Conservation (phyloP, 139 green algal genomes). For the Coelastrella sp. region DNA sequence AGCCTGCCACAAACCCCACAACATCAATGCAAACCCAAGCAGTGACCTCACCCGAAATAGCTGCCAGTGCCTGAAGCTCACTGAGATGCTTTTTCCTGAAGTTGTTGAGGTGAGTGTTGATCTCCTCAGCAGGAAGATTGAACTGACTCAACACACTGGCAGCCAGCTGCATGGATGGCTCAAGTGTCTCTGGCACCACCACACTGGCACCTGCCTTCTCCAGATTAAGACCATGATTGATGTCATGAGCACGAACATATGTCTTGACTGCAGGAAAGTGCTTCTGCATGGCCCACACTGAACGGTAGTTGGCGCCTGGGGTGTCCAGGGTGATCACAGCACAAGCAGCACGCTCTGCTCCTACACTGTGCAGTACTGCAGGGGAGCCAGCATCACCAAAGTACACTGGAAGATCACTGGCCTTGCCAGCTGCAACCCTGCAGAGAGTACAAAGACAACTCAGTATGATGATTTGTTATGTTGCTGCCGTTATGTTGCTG, state of each 20-base stretch:
- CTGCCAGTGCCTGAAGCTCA: conserved; percentile 51
- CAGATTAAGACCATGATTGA: conserved; percentile 95
- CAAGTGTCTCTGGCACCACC: conserved; percentile 97
- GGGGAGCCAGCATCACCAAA: conserved; percentile 94
- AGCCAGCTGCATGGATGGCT: conserved; percentile 96
- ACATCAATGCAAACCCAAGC: no score
- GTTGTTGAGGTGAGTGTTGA: conserved; percentile 45
- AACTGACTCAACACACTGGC: conserved; percentile 91
- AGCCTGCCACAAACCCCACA: no score
- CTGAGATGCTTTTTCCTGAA: conserved; percentile 66
- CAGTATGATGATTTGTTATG: no score
- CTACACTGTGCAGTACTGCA: conserved; percentile 75
- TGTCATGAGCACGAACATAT: conserved; percentile 97
- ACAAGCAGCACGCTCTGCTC: conserved; percentile 86
- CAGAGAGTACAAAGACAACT: not conserved
- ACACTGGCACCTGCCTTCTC: conserved; percentile 95
- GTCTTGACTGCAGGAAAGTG: conserved; percentile 90
- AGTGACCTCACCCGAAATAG: conserved; percentile 1
- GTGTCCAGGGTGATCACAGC: conserved; percentile 95
- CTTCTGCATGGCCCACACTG: conserved; percentile 95
- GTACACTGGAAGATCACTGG: conserved; percentile 94
- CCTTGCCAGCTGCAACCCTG: conserved; percentile 68
- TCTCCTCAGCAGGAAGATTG: conserved; percentile 73
- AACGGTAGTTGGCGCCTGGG: conserved; percentile 91
- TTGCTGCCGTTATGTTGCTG: no score